Conservation (phyloP, 352 stramenopile species). For the Peronospora belbahrii region DNA sequence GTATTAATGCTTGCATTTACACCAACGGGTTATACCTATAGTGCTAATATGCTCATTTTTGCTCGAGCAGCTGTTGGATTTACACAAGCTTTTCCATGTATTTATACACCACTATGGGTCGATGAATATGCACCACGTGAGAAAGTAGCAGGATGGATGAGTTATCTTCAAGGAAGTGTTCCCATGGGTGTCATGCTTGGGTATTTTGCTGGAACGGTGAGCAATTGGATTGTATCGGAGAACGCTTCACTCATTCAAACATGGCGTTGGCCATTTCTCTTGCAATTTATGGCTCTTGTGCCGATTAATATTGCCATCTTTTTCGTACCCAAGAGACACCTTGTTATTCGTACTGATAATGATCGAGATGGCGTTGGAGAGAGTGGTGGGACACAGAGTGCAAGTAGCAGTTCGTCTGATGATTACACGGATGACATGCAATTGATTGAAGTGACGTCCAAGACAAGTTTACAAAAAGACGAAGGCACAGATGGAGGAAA, state of each 20-base stretch:
- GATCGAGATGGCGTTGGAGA: constrained; percentile 16
- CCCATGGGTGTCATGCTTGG: constrained; percentile 83
- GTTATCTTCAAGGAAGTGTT: constrained; percentile 73
- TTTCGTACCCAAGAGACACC: constrained; percentile 71
- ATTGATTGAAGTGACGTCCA: constrained; percentile 24
- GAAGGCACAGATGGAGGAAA: background rate
- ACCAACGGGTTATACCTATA: constrained; percentile 58
- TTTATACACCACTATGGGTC: constrained; percentile 83
- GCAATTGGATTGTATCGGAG: constrained; percentile 72
- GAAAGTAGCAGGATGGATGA: constrained; percentile 79
- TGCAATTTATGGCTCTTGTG: constrained; percentile 69
- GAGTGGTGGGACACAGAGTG: constrained; percentile 36
- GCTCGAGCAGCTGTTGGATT: constrained; percentile 67
- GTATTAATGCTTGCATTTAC: constrained; percentile 66
- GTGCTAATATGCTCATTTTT: constrained; percentile 64
- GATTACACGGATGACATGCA: constrained; percentile 36
- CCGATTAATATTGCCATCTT: constrained; percentile 75
- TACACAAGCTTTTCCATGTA: constrained; percentile 75
- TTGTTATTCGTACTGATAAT: constrained; percentile 58
- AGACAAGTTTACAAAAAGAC: background rate
- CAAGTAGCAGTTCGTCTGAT: constrained; percentile 38
- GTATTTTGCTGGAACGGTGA: constrained; percentile 76
- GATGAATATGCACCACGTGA: constrained; percentile 73
- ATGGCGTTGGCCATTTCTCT: constrained; percentile 79
- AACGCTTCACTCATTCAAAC: constrained; percentile 56